These are phyloP conservation scores for Lentinus tigrinus DNA, from an alignment of 768 basidiomycete species.

Conservation along the genomic window DNA sequence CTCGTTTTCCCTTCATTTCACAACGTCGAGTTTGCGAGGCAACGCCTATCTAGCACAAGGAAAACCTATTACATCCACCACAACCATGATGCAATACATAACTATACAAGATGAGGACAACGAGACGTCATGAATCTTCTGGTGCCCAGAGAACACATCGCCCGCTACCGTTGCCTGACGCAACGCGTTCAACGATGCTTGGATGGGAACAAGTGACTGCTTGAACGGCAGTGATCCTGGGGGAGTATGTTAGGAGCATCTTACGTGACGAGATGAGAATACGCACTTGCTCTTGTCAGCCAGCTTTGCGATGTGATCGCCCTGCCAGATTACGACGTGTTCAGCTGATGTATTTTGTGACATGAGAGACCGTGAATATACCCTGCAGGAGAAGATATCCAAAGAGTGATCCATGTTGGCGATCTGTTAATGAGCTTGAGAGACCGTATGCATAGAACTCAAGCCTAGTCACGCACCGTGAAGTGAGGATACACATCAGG, in stretches of 20 bases:
- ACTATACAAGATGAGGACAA: neutral
- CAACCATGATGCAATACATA: neutral
- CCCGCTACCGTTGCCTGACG: constrained; percentile 76
- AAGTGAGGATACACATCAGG: constrained; percentile 82
- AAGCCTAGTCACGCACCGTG: constrained; percentile 46
- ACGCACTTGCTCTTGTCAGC: constrained; percentile 55
- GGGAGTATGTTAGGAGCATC: neutral
- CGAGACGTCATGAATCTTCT: constrained; percentile 13
- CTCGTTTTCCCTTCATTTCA: neutral
- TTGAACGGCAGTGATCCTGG: constrained; percentile 77
- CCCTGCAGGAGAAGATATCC: constrained; percentile 73
- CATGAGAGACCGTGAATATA: constrained; percentile 20
- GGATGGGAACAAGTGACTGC: constrained; percentile 92
- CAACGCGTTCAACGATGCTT: constrained; percentile 67
- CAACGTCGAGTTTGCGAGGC: no score
- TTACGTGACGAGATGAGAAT: neutral
- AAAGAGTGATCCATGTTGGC: constrained; percentile 79
- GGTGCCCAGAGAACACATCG: constrained; percentile 81
- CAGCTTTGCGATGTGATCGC: constrained; percentile 66
- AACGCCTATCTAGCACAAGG: no score
- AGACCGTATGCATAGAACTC: neutral
- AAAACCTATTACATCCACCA: neutral
- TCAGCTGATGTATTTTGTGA: no score
- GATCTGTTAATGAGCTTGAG: constrained; percentile 41
- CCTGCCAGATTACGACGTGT: constrained; percentile 43